A percentile compares a stretch with the other conserved stretches of the same genome.
Conservation (phyloP, 306 rosid genomes). For the Quercus berberidifolia region DNA sequence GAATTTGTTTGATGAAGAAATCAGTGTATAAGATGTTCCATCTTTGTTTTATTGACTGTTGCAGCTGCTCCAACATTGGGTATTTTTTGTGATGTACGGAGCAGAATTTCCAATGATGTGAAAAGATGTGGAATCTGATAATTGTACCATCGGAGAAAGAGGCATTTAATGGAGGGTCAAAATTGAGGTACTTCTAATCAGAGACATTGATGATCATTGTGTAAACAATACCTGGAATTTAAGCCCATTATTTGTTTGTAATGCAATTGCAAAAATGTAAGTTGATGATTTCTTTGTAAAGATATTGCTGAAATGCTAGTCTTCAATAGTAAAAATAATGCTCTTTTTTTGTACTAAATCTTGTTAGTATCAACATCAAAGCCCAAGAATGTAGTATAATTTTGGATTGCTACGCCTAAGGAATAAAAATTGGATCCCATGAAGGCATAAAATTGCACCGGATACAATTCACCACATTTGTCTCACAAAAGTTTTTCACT, state of each 20-base stretch:
- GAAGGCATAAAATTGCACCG: no score
- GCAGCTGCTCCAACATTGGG: constrained; percentile 33
- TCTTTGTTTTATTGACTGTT: constrained; percentile 6
- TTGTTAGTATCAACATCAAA: not conserved
- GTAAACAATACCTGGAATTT: constrained; percentile 16
- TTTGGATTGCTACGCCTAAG: not conserved
- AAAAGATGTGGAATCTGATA: constrained; percentile 25
- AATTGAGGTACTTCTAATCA: constrained; percentile 28
- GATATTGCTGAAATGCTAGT: constrained; percentile 17
- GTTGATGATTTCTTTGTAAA: constrained; percentile 14
- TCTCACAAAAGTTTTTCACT: no score
- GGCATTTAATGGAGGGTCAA: constrained; percentile 20
- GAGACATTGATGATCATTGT: constrained; percentile 20
- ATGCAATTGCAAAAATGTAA: not conserved
- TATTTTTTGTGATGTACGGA: constrained; percentile 2
- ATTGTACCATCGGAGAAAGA: constrained; percentile 16
- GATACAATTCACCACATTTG: no score
- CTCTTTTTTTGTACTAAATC: not conserved
- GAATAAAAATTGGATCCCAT: not conserved
- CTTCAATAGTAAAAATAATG: not conserved
- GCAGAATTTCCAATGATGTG: constrained; percentile 27
- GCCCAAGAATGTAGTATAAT: constrained; percentile 18
- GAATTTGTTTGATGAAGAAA: constrained; percentile 15
- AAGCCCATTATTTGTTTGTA: not conserved
- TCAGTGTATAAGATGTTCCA: constrained; percentile 13